Evolutionary conservation across 2,329 filamentous ascomycete genomes (phyloP).

Genomic region (Hypoxylon sp.): DNA sequence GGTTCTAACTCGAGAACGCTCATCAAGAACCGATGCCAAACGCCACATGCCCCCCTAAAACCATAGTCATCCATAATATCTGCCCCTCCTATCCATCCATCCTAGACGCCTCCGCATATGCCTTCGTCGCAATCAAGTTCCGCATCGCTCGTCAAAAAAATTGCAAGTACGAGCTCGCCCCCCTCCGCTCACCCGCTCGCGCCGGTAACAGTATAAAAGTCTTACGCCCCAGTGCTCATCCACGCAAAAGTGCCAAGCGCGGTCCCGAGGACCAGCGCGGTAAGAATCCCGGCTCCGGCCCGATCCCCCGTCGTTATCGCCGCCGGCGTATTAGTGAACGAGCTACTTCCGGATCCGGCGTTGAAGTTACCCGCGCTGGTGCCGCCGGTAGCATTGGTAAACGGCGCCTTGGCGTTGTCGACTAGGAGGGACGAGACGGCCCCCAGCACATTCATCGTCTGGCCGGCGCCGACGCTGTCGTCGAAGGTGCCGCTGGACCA

Average conservation of each 20-base stretch:
- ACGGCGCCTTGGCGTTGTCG: constrained; percentile 54
- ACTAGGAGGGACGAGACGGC: constrained; percentile 67
- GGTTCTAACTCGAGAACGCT: constrained; percentile 11
- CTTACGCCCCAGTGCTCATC: constrained; percentile 59
- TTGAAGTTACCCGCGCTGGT: constrained; percentile 60
- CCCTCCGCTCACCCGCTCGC: not conserved
- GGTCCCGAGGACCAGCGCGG: constrained; percentile 57
- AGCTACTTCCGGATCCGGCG: constrained; percentile 54
- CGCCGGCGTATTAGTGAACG: constrained; percentile 49
- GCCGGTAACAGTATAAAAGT: not conserved
- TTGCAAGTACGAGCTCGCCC: constrained; percentile 10
- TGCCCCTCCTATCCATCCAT: constrained; percentile 23
- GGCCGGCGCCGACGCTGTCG: constrained; percentile 67
- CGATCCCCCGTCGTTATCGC: constrained; percentile 59
- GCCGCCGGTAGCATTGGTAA: constrained; percentile 63
- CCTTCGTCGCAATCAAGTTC: constrained; percentile 4
- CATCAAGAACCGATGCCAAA: constrained; percentile 12
- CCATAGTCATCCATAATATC: constrained; percentile 5
- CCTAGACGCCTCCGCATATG: constrained; percentile 33
- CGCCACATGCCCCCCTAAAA: constrained; percentile 21
- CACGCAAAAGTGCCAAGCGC: constrained; percentile 59
- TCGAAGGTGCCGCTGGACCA: constrained; percentile 63
- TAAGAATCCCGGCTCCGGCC: constrained; percentile 62
- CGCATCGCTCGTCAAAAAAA: not conserved
- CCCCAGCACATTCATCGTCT: constrained; percentile 69